Evolutionary conservation across 345 rosid species (phyloP), one percentile per base, ranked within the genome.

Genomic region (Fremontodendron californicum): DNA sequence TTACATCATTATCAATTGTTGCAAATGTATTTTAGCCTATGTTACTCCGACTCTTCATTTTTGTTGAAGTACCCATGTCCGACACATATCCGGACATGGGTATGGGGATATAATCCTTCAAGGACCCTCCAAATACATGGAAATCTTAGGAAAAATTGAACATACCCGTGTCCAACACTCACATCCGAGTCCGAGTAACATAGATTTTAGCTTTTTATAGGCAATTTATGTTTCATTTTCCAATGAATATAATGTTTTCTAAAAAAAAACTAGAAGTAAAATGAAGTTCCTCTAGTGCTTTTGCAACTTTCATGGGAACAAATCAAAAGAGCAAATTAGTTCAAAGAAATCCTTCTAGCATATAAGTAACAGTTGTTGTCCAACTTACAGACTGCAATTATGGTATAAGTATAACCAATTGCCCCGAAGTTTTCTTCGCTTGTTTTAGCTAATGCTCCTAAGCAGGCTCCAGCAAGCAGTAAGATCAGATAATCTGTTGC

Each of bases 331-430:
- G 12, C 57, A 42, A 62, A 13, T 68, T 48, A 73, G 35, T 61
- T 63, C 4, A 43, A 72, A 37, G 49, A 61, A 71, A 72, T 52
- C 19, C 66, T 39, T 71, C 31, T 42, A 54, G 60, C 40, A 55
- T 25, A 33, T 25, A 33, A 45, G 61, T 4, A 23, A 57, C 2
- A n/a, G 1, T 66, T 63, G 79, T 62, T 73, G 77, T 57, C 29
- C 16, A 61, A 87, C 98, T 93, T 87, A 92, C 98, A 96, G 40
- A 96, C 95, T 37, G 97, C 99, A 39, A 93, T 96, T n/a, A 92
- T 91, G 45, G 97, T 90, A 51, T 93, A 87, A 37, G 88, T 86
- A 73, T 92, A 96, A 81, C 94, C 92, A 63, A 84, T 68, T 33
- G 88, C 92, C 68, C 98, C 99, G 73, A 96, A 92, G 72, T 81